These are phyloP conservation scores for Ustilago nuda DNA, from an alignment of 1,284 basidiomycete species.

Conservation along the genomic window DNA sequence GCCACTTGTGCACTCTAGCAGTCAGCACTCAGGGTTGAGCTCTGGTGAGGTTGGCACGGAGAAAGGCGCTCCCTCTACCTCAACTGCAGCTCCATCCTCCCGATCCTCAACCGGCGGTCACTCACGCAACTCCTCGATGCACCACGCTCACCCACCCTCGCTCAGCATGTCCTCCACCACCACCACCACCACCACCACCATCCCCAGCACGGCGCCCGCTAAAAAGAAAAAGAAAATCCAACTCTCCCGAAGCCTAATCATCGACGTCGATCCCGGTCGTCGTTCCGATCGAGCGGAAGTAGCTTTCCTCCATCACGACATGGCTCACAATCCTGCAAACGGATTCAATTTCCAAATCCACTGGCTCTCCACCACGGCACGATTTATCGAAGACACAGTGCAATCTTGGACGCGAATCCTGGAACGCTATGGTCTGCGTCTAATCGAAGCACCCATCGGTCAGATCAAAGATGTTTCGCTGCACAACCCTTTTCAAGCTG, in stretches of 20 bases:
- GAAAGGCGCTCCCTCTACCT: not conserved
- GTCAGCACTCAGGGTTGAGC: slow-evolving; percentile 15
- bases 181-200: not conserved
- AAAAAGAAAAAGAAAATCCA: slow-evolving; percentile 49
- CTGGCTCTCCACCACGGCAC: slow-evolving; percentile 95
- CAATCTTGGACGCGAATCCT: slow-evolving; percentile 85
- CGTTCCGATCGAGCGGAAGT: slow-evolving; percentile 65
- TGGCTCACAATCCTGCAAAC: slow-evolving; percentile 68
- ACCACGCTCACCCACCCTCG: slow-evolving; percentile 21
- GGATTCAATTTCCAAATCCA: slow-evolving; percentile 79
- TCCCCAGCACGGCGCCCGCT: not conserved
- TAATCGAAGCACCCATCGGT: slow-evolving; percentile 78
- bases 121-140: slow-evolving; percentile 36
- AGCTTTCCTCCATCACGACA: slow-evolving; percentile 67
- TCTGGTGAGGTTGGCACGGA: slow-evolving; percentile 7
- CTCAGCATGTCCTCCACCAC: slow-evolving; percentile 31
- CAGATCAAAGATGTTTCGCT: slow-evolving; percentile 66
- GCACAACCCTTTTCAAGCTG: slow-evolving; percentile 67
- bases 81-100: slow-evolving; percentile 12
- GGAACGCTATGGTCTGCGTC: slow-evolving; percentile 88
- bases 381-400: slow-evolving; percentile 90
- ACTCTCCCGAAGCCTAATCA: slow-evolving; percentile 62
- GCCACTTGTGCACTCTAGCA: slow-evolving; percentile 26
- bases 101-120: slow-evolving; percentile 23
- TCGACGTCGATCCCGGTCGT: slow-evolving; percentile 64